A percentile compares a stretch with the other conserved stretches of the same genome.
phyloP scores from a whole-genome alignment of 768 basidiomycete species.

The Boletus rubropictus region DNA sequence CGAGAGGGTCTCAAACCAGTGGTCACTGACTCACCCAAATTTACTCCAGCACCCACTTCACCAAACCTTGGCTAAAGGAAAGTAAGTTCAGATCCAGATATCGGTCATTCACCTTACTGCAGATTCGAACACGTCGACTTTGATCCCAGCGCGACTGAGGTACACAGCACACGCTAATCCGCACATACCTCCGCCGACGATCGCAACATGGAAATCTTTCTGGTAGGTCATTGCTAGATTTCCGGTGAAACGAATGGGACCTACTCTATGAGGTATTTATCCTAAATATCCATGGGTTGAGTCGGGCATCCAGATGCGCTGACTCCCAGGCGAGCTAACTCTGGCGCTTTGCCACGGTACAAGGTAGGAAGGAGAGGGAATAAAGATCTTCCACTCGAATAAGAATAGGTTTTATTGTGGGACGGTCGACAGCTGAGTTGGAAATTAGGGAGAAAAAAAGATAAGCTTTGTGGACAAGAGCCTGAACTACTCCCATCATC shows the following conservation, averaged over 20 bases:
- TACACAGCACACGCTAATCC: constrained; percentile 46
- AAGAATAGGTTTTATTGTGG: not conserved
- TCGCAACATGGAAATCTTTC: constrained; percentile 45
- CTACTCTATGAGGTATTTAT: not conserved
- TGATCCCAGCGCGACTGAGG: constrained; percentile 38
- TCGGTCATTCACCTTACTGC: constrained; percentile 30
- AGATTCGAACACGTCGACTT: constrained; percentile 48
- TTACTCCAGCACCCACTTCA: constrained; percentile 53
- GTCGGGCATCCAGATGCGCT: not conserved
- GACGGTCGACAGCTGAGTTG: not conserved
- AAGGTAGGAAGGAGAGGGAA: not conserved
- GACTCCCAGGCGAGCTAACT: not conserved
- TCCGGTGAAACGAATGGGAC: not conserved
- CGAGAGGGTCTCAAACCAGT: not conserved
- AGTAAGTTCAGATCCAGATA: not conserved
- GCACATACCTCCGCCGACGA: constrained; percentile 53
- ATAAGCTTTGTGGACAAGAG: not conserved
- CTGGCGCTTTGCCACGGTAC: not conserved
- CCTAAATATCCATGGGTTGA: not conserved
- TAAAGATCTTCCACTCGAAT: not conserved
- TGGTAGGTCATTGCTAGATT: not conserved
- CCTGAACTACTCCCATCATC: constrained; percentile 2
- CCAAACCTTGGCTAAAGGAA: constrained; percentile 38
- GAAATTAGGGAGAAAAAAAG: not conserved
- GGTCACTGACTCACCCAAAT: constrained; percentile 34